These are phyloP conservation scores for Cochlearia excelsa DNA, from an alignment of 345 rosid genomes.

Conservation along the genomic window DNA sequence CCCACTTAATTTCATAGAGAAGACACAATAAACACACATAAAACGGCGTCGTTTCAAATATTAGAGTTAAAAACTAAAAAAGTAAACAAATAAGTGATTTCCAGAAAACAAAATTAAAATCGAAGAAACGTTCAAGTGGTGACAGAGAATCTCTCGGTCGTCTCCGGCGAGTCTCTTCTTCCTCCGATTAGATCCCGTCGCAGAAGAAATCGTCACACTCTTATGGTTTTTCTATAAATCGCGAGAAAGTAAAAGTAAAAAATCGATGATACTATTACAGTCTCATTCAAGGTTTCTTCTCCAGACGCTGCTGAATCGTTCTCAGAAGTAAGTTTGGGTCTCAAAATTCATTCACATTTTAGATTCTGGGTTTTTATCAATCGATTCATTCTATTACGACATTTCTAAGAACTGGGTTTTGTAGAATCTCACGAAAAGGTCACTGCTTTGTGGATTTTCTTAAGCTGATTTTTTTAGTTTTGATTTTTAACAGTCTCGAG, in stretches of 20 bases:
- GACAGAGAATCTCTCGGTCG: constrained; percentile 40
- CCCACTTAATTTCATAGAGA: no score
- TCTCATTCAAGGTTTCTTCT: constrained; percentile 94
- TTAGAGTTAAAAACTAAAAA: not conserved
- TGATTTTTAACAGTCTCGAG: constrained; percentile 55
- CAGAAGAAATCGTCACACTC: not conserved
- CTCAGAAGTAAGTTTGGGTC: constrained; percentile 52
- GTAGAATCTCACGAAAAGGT: constrained; percentile 10
- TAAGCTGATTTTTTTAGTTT: not conserved
- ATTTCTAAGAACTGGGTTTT: constrained; percentile 16
- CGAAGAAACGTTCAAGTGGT: constrained; percentile 34
- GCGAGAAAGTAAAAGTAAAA: not conserved
- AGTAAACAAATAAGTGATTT: not conserved
- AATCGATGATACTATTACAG: constrained; percentile 79
- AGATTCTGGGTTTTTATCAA: not conserved
- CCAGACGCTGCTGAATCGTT: constrained; percentile 69
- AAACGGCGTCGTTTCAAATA: not conserved
- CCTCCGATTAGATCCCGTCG: constrained; percentile 29
- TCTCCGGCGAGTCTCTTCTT: constrained; percentile 28
- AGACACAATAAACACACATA: no score
- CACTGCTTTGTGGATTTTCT: not conserved
- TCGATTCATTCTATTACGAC: not conserved
- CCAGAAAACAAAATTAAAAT: not conserved
- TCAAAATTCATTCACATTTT: not conserved
- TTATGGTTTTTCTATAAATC: not conserved